A percentile compares a stretch with the other conserved stretches of the same genome.
These are phyloP conservation scores for Raffaelea deltoideospora DNA, from an alignment of 2,329 filamentous ascomycete genomes.

Conservation along the genomic window DNA sequence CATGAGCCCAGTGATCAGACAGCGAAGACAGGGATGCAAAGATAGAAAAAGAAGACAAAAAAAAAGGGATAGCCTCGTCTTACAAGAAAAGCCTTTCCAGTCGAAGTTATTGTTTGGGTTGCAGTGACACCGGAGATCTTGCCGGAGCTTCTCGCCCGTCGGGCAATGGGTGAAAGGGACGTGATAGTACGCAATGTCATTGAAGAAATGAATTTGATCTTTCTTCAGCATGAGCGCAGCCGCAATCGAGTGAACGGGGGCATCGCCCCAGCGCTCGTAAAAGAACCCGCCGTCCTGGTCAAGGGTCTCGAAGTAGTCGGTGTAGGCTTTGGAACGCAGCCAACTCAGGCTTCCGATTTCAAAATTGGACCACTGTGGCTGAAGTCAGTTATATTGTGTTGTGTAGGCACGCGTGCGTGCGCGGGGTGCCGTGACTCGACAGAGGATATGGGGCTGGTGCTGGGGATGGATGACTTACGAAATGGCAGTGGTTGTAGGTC, in stretches of 20 bases:
- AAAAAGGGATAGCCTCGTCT: too few species aligned
- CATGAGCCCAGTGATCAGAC: background rate
- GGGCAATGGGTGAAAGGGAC: slow-evolving; percentile 97
- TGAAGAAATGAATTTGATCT: slow-evolving; percentile 94
- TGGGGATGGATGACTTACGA: too few species aligned
- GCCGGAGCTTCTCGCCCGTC: slow-evolving; percentile 67
- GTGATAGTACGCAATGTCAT: slow-evolving; percentile 97
- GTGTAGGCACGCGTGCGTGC: too few species aligned
- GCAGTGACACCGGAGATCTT: slow-evolving; percentile 84
- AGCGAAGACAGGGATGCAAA: background rate
- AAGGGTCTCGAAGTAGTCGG: slow-evolving; percentile 78
- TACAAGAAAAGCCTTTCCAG: slow-evolving; percentile 97
- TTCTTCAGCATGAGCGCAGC: slow-evolving; percentile 77
- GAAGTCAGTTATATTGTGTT: too few species aligned
- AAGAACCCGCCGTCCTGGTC: slow-evolving; percentile 94
- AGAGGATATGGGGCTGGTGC: too few species aligned
- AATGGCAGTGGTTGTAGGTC: slow-evolving; percentile 94
- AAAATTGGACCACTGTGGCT: slow-evolving; percentile 85
- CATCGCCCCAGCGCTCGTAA: slow-evolving; percentile 97
- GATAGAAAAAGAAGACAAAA: background rate
- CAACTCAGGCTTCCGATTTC: slow-evolving; percentile 90
- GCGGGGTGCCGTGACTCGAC: too few species aligned
- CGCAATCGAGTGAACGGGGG: slow-evolving; percentile 94
- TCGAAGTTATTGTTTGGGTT: slow-evolving; percentile 97
- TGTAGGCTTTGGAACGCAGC: slow-evolving; percentile 77